Percentiles rank a stretch among this genome's conserved stretches.
Conservation (phyloP, 306 rosid genomes). For the Morella rubra region DNA sequence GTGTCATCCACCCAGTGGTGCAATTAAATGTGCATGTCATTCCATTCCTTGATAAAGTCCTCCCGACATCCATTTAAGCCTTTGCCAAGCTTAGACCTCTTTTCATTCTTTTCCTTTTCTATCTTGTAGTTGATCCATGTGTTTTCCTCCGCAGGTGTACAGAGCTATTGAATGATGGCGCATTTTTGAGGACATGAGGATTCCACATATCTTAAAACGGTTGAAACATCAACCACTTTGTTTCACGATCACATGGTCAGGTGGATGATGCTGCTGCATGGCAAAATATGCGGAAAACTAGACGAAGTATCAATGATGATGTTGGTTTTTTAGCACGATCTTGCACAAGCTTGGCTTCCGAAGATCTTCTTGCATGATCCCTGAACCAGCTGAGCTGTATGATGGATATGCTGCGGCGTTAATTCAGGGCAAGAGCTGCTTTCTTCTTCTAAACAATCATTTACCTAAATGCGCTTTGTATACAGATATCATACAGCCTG, state of each 20-base stretch:
- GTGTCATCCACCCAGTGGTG: no score
- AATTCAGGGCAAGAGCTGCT: neutral
- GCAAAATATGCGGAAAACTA: neutral
- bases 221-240: neutral
- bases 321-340: neutral
- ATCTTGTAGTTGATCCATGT: neutral
- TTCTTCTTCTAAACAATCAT: neutral
- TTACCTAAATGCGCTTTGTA: neutral
- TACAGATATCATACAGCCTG: neutral
- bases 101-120: neutral
- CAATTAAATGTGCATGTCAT: neutral
- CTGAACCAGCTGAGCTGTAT: neutral
- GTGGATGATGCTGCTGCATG: neutral
- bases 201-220: neutral
- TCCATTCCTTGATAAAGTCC: neutral
- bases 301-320: neutral
- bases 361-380: neutral
- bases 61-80: neutral
- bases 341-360: neutral
- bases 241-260: neutral
- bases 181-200: neutral
- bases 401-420: neutral
- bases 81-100: neutral
- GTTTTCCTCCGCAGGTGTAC: neutral
- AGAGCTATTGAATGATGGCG: neutral